Base-by-base conservation (phyloP, 441 rosid species). In the Geranium incanum region DNA sequence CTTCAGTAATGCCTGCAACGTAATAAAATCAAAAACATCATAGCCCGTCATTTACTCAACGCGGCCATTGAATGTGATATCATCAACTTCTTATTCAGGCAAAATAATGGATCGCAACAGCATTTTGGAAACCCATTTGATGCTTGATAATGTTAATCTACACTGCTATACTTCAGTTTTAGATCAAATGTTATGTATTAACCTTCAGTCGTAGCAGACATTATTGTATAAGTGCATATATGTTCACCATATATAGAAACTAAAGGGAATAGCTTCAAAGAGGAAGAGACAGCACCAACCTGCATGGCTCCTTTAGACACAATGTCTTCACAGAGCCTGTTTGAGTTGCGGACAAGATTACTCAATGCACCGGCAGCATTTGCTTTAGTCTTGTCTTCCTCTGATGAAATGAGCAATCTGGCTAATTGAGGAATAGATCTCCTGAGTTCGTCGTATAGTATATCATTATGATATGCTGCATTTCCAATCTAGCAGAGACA, bases 281-380 rank as follows among this genome's bases (percentile, higher is more conserved):
- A 21, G 38, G 67, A 38, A 33, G 15, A 64, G 8, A 63, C 15
- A 63, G 72, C 23, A 69, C 83, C 63, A 72, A 95, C 99, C 98
- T 91, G 96, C 88, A 95, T 82, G 70, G 99, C 97, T 81, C 98
- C 98, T 79, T 86, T 86, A 41, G 92, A 83, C 76, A 93, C 88
- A 13, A 95, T 91, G 79, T 95, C 99, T 77, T 88, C 97, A 69
- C 97, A 91, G 38, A 95, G 93, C 75, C 81, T 87, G 84, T 85
- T 88, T 13, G 99, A 93, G 76, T 95, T 95, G 66, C 98, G 98
- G 55, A 93, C 97, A 37, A 95, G 99, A 83, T 95, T 95, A 77
- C 98, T 93, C 62, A 95, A 76, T 23, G 98, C 99, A 72, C 98
- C 99, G 3, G 98, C 97, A 67, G 98, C 98, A 79, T 95, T 95